Evolutionary conservation across 352 stramenopile genomes (phyloP), one percentile per base, ranked within the genome.

Genomic region (Globisporangium sylvaticum): DNA sequence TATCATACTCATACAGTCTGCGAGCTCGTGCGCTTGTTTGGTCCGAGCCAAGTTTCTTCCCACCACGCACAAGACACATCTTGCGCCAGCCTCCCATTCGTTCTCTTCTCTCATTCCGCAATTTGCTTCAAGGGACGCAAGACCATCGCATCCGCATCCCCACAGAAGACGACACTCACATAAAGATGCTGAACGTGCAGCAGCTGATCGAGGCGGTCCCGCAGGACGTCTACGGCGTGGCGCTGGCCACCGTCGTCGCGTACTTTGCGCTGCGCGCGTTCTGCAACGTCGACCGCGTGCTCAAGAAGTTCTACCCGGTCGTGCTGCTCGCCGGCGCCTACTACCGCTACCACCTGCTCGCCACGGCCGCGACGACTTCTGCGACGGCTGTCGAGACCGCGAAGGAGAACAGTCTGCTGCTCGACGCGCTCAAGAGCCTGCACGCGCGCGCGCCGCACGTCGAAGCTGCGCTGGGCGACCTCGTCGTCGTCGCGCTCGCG

Each of bases 221-320:
- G 0, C 70, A 78, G 54, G 72, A 84, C 58, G 22, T 82, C 10
- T 68, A 64, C 12, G 61, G 71, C 57, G 82, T 74, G 60, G 69
- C 67, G 9, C 69, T 84, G n/a, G 79, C 68, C 6, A 67, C 72
- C 8, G 65, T 78, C 22, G 53, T 81, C 56, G 62, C 88, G 25
- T 92, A 92, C 65, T 71, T 88, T 24, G 87, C 84, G 29, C 75
- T 91, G 27, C 82, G 84, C 55, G 66, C 72, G 20, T 64, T 92
- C 63, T 79, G 80, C 76, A 92, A 92, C 68, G 79, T 89, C 54
- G 84, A 92, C 67, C 80, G 84, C 50, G 2, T 76, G 46, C 79
- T 92, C 24, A 66, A 72, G 37, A 86, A 85, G 72, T 61, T 81
- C 52, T 90, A 82, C 69, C 82, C 82, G 53, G 72, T 79, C 44